These are phyloP conservation scores for Lenzites betulinus DNA, from an alignment of 768 basidiomycete genomes.

Conservation along the genomic window DNA sequence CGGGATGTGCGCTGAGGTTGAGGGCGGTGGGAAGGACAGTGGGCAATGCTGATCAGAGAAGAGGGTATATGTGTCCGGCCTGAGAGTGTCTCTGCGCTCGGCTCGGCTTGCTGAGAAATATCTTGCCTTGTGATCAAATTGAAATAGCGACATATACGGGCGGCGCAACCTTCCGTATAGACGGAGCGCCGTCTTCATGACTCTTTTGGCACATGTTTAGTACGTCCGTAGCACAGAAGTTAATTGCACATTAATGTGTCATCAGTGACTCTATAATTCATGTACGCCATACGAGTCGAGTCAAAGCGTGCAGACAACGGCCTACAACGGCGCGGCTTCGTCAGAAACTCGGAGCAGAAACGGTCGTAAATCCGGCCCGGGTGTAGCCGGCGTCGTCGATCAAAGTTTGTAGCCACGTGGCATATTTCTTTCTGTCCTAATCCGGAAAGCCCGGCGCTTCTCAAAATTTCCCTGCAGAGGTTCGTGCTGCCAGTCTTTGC, in stretches of 20 bases:
- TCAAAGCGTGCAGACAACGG: too few relatives aligned
- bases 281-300: too few relatives aligned
- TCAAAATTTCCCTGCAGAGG: slow-evolving; percentile 13
- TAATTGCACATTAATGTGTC: too few relatives aligned
- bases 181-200: too few relatives aligned
- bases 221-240: too few relatives aligned
- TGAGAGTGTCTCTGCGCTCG: not conserved
- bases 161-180: too few relatives aligned
- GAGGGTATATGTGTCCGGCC: not conserved
- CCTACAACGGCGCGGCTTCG: too few relatives aligned
- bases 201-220: too few relatives aligned
- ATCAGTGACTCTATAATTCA: too few relatives aligned
- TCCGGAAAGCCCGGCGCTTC: not conserved
- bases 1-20: not conserved
- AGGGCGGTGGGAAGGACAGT: not conserved
- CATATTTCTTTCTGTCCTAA: not conserved
- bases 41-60: not conserved
- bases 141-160: not conserved
- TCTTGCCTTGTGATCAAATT: slow-evolving; percentile 6
- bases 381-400: too few relatives aligned
- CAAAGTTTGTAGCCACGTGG: slow-evolving; percentile 8
- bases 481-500: slow-evolving; percentile 6
- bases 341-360: too few relatives aligned
- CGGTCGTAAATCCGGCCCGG: too few relatives aligned
- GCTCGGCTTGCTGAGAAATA: slow-evolving; percentile 8